Evolutionary conservation across 352 stramenopile genomes (phyloP).

Genomic region (Phytophthora macrochlamydospora): DNA sequence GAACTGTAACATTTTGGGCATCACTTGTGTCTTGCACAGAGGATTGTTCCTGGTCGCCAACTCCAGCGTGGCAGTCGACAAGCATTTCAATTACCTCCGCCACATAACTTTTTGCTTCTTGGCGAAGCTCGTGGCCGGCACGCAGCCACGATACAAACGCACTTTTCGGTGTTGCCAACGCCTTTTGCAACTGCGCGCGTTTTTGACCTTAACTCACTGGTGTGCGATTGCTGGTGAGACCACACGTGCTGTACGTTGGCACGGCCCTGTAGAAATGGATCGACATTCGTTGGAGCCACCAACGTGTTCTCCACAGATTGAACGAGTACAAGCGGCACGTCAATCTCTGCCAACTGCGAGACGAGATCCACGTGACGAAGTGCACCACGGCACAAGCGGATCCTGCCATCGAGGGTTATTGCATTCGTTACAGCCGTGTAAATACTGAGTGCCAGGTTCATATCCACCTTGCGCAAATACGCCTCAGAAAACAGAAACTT

Average conservation of each 20-base stretch:
- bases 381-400: conserved; percentile 79
- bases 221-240: conserved; percentile 73
- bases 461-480: conserved; percentile 86
- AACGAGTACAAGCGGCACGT: conserved; percentile 81
- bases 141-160: conserved; percentile 91
- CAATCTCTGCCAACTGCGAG: conserved; percentile 55
- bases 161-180: conserved; percentile 48
- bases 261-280: conserved; percentile 89
- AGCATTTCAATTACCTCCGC: conserved; percentile 84
- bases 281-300: conserved; percentile 88
- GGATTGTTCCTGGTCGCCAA: conserved; percentile 12
- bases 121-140: conserved; percentile 86
- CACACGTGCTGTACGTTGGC: conserved; percentile 69
- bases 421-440: conserved; percentile 93
- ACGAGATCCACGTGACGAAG: conserved; percentile 79
- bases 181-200: conserved; percentile 61
- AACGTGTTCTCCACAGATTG: conserved; percentile 91
- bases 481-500: conserved; percentile 93
- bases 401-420: conserved; percentile 89
- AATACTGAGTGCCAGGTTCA: conserved; percentile 91
- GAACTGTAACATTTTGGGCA: not conserved
- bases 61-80: conserved; percentile 52
- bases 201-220: conserved; percentile 52
- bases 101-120: conserved; percentile 88
- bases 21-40: conserved; percentile 1